phyloP scores from a whole-genome alignment of 345 rosid species.

The Fremontodendron californicum region DNA sequence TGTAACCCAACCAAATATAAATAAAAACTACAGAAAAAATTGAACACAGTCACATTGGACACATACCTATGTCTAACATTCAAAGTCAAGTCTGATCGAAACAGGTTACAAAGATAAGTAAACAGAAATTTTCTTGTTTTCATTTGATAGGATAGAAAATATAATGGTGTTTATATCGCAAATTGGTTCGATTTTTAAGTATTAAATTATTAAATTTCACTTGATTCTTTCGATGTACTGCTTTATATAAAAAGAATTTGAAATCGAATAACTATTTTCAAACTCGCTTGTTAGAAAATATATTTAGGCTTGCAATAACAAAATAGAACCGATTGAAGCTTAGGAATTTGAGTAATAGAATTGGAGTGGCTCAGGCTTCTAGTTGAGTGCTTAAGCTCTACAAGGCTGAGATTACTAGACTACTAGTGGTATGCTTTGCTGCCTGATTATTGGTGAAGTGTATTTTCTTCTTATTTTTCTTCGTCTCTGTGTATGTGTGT shows the following conservation, averaged over 20 bases:
- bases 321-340: neutral
- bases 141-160: no score
- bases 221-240: neutral
- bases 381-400: neutral
- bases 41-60: neutral
- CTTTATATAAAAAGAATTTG: neutral
- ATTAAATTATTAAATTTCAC: neutral
- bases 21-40: neutral
- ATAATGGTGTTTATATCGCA: neutral
- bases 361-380: neutral
- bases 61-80: neutral
- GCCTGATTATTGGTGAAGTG: no score
- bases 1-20: neutral
- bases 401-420: neutral
- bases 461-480: no score
- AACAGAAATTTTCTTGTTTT: neutral
- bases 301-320: neutral
- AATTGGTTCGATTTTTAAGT: neutral
- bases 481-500: no score
- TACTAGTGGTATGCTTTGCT: no score
- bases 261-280: neutral
- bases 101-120: neutral
- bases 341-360: neutral
- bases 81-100: neutral
- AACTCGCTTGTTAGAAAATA: neutral